Conservation (phyloP, 495 filamentous ascomycete genomes). For the Gamarada debralockiae region DNA sequence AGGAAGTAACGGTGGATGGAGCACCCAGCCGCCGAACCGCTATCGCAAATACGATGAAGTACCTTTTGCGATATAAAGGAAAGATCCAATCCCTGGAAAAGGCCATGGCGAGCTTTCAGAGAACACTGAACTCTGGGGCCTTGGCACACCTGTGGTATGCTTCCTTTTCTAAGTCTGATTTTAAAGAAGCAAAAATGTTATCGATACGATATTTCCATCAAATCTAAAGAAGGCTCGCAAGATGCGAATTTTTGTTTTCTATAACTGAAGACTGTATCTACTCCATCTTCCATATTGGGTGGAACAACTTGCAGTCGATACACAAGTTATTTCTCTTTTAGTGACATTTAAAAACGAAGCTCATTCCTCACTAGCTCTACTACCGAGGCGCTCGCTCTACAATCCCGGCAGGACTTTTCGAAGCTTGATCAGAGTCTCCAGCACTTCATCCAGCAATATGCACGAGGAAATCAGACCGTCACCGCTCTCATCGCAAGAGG, state of each 20-base stretch:
- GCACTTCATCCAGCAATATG: constrained; percentile 1
- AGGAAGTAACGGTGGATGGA: background rate
- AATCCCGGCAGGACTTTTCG: background rate
- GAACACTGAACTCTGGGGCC: background rate
- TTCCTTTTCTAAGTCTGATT: background rate
- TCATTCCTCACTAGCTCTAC: background rate
- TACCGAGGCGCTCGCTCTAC: background rate
- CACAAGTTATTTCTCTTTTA: too few relatives aligned
- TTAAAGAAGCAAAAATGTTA: background rate
- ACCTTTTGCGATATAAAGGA: background rate
- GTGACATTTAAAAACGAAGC: background rate
- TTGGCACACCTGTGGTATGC: background rate
- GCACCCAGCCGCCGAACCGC: background rate
- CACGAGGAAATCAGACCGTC: background rate
- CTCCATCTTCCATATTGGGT: too few relatives aligned
- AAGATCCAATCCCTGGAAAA: background rate
- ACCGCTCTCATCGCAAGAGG: background rate
- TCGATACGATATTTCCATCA: background rate
- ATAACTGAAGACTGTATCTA: too few relatives aligned
- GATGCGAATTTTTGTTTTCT: too few relatives aligned
- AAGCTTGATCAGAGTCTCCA: constrained; percentile 3
- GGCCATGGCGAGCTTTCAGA: background rate
- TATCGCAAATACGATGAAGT: background rate
- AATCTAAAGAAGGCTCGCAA: too few relatives aligned
- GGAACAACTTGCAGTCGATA: too few relatives aligned